Evolutionary conservation across 148 eudicot species (phyloP), one percentile per base, ranked within the genome.

Genomic region (Rhododendron griersonianum): DNA sequence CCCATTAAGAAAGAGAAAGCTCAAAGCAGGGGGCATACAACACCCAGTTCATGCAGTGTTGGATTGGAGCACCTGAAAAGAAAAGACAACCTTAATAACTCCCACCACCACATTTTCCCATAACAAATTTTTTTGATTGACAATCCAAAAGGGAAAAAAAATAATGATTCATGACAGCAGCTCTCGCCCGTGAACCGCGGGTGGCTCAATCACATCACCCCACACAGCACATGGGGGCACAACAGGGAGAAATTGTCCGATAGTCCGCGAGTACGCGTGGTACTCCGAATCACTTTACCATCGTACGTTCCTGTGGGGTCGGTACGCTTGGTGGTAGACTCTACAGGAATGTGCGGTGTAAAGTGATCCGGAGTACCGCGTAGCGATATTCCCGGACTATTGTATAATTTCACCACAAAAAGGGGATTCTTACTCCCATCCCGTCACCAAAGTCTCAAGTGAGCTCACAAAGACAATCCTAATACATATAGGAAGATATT

Each of bases 1-100:
- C 81, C 11, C 47, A 45, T 78, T 78, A 10, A 44, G 30, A 21
- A 41, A 41, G 45, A 44, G 30, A 21, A 41, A 41, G 45, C 45
- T 41, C 7, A 41, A 33, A 6, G 45, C 13, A 7, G 53, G 59
- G 28, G 11, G 25, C 55, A 41, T 4, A 1, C 50, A 21, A 47
- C 18, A 7, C 59, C 81, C 53, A 80, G 48, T 55, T 81, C 85
- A 67, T 67, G 78, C n/a, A 50, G 82, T 74, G 82, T 74, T 74
- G 88, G 88, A 55, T 74, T 74, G 88, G 88, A 41, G 75, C 81
- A 61, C 71, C 78, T 74, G 59, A 71, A 47, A 51, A 51, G 55
- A 18, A 41, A 25, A 82, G 81, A 86, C 88, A 82, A 86, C 81
- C 88, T 74, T 86, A 74, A 73, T 69, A 50, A 48, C 15, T 59